Percentiles rank a stretch among this genome's conserved stretches.
Evolutionary conservation across 2,329 filamentous ascomycete genomes (phyloP).

Genomic region (Lachnellula arida): DNA sequence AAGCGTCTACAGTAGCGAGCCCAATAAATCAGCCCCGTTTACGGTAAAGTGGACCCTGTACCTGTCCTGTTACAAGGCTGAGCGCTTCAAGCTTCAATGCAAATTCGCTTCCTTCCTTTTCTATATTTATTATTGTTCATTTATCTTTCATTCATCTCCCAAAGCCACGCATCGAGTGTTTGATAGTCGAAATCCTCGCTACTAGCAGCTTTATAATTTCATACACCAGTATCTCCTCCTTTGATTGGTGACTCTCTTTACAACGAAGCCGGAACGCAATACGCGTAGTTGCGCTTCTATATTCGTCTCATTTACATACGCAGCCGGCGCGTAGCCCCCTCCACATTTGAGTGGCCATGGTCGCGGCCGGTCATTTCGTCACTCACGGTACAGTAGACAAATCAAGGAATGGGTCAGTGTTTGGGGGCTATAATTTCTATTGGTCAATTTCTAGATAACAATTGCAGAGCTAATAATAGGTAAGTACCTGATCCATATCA

Average conservation of each 20-base stretch:
- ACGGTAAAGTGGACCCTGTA: background rate
- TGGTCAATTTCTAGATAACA: background rate
- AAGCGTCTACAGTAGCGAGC: background rate
- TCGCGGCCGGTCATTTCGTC: background rate
- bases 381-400: background rate
- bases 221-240: background rate
- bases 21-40: background rate
- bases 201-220: background rate
- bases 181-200: background rate
- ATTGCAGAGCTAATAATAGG: background rate
- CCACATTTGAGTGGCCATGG: background rate
- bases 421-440: background rate
- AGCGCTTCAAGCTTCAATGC: background rate
- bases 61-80: background rate
- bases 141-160: background rate
- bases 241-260: constrained; percentile 4
- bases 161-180: background rate
- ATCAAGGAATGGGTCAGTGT: background rate
- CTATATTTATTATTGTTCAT: background rate
- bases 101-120: background rate
- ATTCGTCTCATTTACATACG: constrained; percentile 1
- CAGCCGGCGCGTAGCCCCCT: constrained; percentile 4
- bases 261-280: constrained; percentile 5
- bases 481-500: background rate
- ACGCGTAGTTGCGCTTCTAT: constrained; percentile 7